Percentiles rank a stretch among this genome's conserved stretches.
Evolutionary conservation across 2,329 filamentous ascomycete species (phyloP).

Genomic region (Karstenula rhodostoma): DNA sequence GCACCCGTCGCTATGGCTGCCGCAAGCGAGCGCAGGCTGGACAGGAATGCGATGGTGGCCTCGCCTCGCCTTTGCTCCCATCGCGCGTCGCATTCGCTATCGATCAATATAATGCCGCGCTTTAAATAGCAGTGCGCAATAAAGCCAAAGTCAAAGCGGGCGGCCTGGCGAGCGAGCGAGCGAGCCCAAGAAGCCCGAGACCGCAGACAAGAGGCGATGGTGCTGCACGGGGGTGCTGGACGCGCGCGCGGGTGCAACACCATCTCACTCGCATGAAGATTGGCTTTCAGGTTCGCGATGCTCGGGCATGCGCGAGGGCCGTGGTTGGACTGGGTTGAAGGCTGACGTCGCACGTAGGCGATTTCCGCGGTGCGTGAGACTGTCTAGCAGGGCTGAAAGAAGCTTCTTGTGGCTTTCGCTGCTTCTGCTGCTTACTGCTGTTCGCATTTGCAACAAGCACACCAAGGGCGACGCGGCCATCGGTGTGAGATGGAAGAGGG

Average conservation of each 20-base stretch:
- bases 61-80: neutral
- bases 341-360: constrained; percentile 16
- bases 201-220: neutral
- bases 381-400: constrained; percentile 30
- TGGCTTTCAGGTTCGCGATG: constrained; percentile 9
- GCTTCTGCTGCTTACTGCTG: constrained; percentile 1
- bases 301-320: neutral
- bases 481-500: constrained; percentile 12
- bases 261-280: constrained; percentile 23
- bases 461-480: neutral
- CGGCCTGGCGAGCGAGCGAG: constrained; percentile 1
- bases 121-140: constrained; percentile 15
- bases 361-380: constrained; percentile 21
- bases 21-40: neutral
- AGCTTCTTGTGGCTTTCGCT: constrained; percentile 24
- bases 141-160: constrained; percentile 8
- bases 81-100: neutral
- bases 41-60: constrained; percentile 1
- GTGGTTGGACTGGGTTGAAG: neutral
- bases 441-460: constrained; percentile 5
- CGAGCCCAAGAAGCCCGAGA: neutral
- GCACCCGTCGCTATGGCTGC: neutral
- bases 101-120: constrained; percentile 10
- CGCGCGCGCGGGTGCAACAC: constrained; percentile 16
- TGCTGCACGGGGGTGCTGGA: constrained; percentile 14